phyloP scores from a whole-genome alignment of 768 basidiomycete genomes.

The Kwoniella newhampshirensis region DNA sequence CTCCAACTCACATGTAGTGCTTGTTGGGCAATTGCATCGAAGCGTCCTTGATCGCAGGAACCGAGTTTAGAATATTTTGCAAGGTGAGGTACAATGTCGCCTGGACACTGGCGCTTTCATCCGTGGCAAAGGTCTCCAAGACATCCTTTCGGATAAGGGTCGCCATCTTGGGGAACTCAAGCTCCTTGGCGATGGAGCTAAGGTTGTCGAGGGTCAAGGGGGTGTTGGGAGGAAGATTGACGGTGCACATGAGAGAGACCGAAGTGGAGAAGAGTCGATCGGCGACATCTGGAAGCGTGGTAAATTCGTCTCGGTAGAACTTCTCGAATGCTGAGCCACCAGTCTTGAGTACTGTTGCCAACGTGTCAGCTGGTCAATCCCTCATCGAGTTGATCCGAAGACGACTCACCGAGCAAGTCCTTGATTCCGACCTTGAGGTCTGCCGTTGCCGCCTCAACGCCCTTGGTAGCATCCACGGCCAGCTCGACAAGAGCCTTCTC shows the following conservation, averaged over 20 bases:
- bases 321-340: slow-evolving; percentile 79
- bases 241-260: slow-evolving; percentile 72
- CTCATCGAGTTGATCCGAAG: neutral
- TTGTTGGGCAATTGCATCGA: slow-evolving; percentile 85
- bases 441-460: slow-evolving; percentile 65
- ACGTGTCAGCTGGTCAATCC: neutral
- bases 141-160: slow-evolving; percentile 64
- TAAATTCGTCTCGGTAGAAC: slow-evolving; percentile 71
- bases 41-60: slow-evolving; percentile 62
- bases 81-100: slow-evolving; percentile 91
- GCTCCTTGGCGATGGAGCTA: slow-evolving; percentile 43
- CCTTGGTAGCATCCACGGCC: slow-evolving; percentile 61
- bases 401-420: slow-evolving; percentile 72
- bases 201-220: slow-evolving; percentile 49
- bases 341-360: slow-evolving; percentile 80
- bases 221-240: slow-evolving; percentile 54
- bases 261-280: slow-evolving; percentile 91
- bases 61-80: slow-evolving; percentile 67
- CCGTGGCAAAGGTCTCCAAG: slow-evolving; percentile 75
- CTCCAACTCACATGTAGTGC: slow-evolving; percentile 89
- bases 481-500: slow-evolving; percentile 73
- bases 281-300: slow-evolving; percentile 59
- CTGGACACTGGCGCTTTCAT: slow-evolving; percentile 92
- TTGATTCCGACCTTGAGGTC: slow-evolving; percentile 67
- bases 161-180: slow-evolving; percentile 56